Evolutionary conservation across 1,139 yeast species (phyloP), one percentile per base, ranked within the genome.

Genomic region (Suhomyces coccinellae): DNA sequence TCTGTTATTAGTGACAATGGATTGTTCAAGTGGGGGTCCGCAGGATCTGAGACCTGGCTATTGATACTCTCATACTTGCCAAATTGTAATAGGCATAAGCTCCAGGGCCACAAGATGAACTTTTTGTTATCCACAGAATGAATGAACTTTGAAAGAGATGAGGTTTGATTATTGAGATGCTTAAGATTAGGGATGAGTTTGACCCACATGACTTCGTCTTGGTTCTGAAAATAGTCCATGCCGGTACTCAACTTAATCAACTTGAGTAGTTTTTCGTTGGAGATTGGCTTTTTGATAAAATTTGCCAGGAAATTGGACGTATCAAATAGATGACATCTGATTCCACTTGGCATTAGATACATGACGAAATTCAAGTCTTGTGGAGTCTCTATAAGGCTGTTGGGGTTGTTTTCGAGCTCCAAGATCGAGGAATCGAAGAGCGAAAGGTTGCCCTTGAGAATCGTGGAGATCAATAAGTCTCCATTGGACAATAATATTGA

Each of bases 311-410:
- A 56, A 20, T 74, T 69, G 3, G 63, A 54, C 6, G 75, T 72
- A 30, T 83, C 80, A 44, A 62, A 72, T 33, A 84, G 66, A 51
- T 80, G 83, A 43, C 88, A 87, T 44, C 90, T 66, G 14, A 85
- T 82, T 0, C 91, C 95, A 11, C 90, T 82, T 0, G 96, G 96
- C 6, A 85, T 79, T 41, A 87, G 59, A 53, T 85, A 85, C 0
- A 87, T 64, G 7, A 80, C 85, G 56, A 73, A 77, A 32, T 51
- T 49, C 6, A 46, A 28, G 28, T 47, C 49, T 3, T 28, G 16
- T 3, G 50, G 36, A n/a, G 36, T 15, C n/a, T 35, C 16, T 13
- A 29, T 22, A 8, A 24, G 40, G n/a, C 11, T 59, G 58, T 14
- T 28, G 8, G 60, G 48, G 22, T 65, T 60, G n/a, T 53, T 53